These are phyloP conservation scores for Dactylellina haptotyla DNA, from an alignment of 2,329 filamentous ascomycete genomes.

Conservation along the genomic window DNA sequence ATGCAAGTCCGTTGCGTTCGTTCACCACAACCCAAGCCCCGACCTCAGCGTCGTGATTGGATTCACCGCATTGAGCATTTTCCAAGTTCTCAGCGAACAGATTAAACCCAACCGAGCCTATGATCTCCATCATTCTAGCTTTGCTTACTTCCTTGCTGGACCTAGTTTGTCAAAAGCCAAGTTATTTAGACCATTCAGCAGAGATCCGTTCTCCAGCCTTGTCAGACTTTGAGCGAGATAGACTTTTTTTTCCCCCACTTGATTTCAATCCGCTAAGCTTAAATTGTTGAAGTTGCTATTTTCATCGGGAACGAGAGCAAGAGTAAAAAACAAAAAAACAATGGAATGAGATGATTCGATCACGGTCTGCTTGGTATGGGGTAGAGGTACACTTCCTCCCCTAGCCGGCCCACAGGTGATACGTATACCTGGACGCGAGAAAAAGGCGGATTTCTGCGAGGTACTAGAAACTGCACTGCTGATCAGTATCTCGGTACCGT, in stretches of 20 bases:
- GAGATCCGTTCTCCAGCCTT: slow-evolving; percentile 41
- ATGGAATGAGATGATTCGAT: slow-evolving; percentile 35
- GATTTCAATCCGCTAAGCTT: slow-evolving; percentile 15
- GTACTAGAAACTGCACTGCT: slow-evolving; percentile 47
- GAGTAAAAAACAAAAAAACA: slow-evolving; percentile 15
- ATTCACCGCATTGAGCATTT: slow-evolving; percentile 30
- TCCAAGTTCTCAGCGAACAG: slow-evolving; percentile 37
- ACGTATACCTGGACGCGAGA: slow-evolving; percentile 38
- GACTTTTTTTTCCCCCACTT: slow-evolving; percentile 11
- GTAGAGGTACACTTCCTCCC: background rate
- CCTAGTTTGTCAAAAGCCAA: slow-evolving; percentile 40
- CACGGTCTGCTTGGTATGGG: slow-evolving; percentile 3
- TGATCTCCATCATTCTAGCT: slow-evolving; percentile 43
- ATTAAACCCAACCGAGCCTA: slow-evolving; percentile 27
- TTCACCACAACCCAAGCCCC: slow-evolving; percentile 27
- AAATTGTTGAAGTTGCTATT: slow-evolving; percentile 47
- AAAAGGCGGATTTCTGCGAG: slow-evolving; percentile 42
- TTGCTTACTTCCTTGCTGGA: slow-evolving; percentile 51
- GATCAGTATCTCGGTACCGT: slow-evolving; percentile 54
- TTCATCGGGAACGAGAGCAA: slow-evolving; percentile 47
- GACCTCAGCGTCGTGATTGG: slow-evolving; percentile 10
- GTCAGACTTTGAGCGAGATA: slow-evolving; percentile 45
- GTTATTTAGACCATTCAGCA: slow-evolving; percentile 26
- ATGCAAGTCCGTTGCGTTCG: slow-evolving; percentile 47
- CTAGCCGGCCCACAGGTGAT: slow-evolving; percentile 45